phyloP scores from a whole-genome alignment of 2,329 filamentous ascomycete genomes.

The Pyricularia sp. region DNA sequence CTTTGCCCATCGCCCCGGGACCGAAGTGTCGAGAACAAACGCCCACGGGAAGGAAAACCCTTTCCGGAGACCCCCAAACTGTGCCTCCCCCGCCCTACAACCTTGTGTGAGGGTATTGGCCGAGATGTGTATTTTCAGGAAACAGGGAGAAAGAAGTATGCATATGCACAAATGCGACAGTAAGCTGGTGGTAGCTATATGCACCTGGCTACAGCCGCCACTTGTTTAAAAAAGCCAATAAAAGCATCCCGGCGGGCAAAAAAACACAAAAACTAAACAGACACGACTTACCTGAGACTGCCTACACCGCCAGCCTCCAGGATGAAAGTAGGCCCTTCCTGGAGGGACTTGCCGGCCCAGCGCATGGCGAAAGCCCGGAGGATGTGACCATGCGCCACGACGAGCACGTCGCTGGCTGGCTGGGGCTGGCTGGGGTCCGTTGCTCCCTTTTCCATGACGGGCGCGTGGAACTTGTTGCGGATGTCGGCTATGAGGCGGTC shows the following conservation, averaged over 20 bases:
- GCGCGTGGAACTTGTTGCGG: constrained; percentile 52
- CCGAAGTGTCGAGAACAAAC: neutral
- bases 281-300: constrained; percentile 53
- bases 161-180: neutral
- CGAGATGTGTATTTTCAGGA: neutral
- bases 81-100: neutral
- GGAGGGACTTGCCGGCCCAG: constrained; percentile 67
- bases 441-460: constrained; percentile 45
- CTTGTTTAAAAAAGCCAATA: neutral
- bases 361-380: constrained; percentile 79
- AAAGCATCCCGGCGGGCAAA: neutral
- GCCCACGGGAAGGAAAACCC: neutral
- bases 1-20: neutral
- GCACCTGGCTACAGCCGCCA: neutral
- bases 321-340: constrained; percentile 68
- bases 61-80: neutral
- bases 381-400: constrained; percentile 89
- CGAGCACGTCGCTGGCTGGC: constrained; percentile 51
- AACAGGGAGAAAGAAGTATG: neutral
- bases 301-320: constrained; percentile 85
- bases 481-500: constrained; percentile 72
- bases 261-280: neutral
- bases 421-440: constrained; percentile 10
- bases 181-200: neutral
- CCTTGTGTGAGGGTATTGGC: neutral